Evolutionary conservation across 306 rosid genomes (phyloP).

Genomic region (Prunus armeniaca): DNA sequence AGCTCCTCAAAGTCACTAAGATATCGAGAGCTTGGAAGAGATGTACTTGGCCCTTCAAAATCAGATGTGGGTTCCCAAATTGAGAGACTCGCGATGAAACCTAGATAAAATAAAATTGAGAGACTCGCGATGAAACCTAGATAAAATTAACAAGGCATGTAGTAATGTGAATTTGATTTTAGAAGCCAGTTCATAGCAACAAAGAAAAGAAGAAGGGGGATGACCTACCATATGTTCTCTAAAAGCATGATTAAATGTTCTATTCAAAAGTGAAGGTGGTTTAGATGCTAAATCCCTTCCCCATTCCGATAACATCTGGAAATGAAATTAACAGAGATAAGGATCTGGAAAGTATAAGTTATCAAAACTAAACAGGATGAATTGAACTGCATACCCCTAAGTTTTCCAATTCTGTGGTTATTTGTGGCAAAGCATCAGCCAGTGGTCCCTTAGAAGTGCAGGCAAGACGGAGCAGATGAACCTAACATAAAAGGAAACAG

Average conservation of each 20-base stretch:
- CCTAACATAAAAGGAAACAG: slow-evolving; percentile 48
- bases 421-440: slow-evolving; percentile 61
- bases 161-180: neutral
- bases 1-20: slow-evolving; percentile 95
- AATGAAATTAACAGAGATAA: slow-evolving; percentile 36
- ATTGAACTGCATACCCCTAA: slow-evolving; percentile 56
- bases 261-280: slow-evolving; percentile 56
- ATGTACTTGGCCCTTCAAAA: slow-evolving; percentile 55
- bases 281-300: slow-evolving; percentile 73
- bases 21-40: slow-evolving; percentile 74
- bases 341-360: slow-evolving; percentile 24
- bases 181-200: slow-evolving; percentile 18
- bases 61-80: slow-evolving; percentile 74
- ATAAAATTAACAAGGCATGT: slow-evolving; percentile 17
- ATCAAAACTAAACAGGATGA: slow-evolving; percentile 20
- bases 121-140: slow-evolving; percentile 65
- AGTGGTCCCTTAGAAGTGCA: slow-evolving; percentile 67
- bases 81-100: slow-evolving; percentile 63
- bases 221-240: slow-evolving; percentile 57
- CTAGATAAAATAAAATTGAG: slow-evolving; percentile 60
- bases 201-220: slow-evolving; percentile 17
- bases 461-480: slow-evolving; percentile 80
- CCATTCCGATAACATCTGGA: slow-evolving; percentile 70
- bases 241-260: slow-evolving; percentile 61
- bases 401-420: slow-evolving; percentile 64